phyloP scores from a whole-genome alignment of 2,329 filamentous ascomycete species.

The Xylariomycetidae sp. region DNA sequence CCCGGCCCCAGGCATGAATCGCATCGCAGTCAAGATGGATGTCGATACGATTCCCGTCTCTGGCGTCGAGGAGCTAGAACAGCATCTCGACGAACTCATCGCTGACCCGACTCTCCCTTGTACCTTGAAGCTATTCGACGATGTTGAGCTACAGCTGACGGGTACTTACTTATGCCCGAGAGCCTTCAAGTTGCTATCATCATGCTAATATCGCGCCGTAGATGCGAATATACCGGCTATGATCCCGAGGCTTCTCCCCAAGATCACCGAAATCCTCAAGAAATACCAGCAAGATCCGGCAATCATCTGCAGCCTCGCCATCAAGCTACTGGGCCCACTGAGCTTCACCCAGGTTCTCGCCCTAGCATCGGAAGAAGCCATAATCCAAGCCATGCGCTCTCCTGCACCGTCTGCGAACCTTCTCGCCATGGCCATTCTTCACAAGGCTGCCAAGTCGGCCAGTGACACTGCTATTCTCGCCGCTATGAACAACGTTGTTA shows the following conservation, averaged over 20 bases:
- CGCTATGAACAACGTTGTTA: conserved; percentile 41
- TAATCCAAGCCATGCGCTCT: conserved; percentile 48
- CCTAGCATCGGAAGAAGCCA: conserved; percentile 43
- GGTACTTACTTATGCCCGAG: conserved; percentile 31
- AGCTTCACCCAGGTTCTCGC: conserved; percentile 44
- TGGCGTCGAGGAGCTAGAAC: conserved; percentile 47
- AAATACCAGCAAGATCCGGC: conserved; percentile 44
- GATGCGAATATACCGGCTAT: conserved; percentile 47
- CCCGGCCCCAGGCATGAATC: conserved; percentile 12
- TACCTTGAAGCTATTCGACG: conserved; percentile 48
- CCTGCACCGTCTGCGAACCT: conserved; percentile 51
- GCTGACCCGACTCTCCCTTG: conserved; percentile 36
- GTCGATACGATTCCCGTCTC: conserved; percentile 40
- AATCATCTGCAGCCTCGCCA: conserved; percentile 44
- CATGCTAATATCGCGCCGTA: conserved; percentile 21
- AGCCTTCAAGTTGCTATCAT: not conserved
- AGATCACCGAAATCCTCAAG: conserved; percentile 46
- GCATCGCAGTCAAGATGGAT: conserved; percentile 33
- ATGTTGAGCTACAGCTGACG: conserved; percentile 53
- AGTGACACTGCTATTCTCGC: conserved; percentile 45
- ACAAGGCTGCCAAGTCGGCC: conserved; percentile 46
- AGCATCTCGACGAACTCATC: conserved; percentile 46
- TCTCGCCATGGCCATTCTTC: conserved; percentile 49
- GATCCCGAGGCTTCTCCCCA: conserved; percentile 47
- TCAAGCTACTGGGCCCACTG: conserved; percentile 50